Conservation (phyloP, 495 filamentous ascomycete species). For the Symbiotaphrina buchneri region DNA sequence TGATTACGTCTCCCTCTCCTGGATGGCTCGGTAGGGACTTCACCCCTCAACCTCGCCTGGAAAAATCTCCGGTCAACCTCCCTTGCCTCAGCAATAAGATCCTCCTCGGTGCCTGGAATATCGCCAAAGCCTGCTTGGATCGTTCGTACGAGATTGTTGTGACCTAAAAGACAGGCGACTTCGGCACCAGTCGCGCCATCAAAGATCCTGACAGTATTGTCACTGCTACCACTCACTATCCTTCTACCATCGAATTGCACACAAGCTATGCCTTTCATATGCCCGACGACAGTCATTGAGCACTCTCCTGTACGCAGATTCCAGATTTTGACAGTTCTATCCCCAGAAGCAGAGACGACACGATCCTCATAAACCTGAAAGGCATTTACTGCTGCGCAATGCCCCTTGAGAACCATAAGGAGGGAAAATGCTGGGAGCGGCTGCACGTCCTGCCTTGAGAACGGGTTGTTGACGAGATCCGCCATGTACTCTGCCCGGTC, state of each 20-base stretch:
- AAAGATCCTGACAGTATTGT: slow-evolving; percentile 87
- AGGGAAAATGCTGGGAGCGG: slow-evolving; percentile 41
- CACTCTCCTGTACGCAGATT: slow-evolving; percentile 61
- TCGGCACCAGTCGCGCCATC: slow-evolving; percentile 67
- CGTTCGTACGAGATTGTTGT: slow-evolving; percentile 69
- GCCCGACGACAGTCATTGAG: slow-evolving; percentile 55
- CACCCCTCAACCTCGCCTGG: slow-evolving; percentile 40
- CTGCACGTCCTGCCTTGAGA: slow-evolving; percentile 24
- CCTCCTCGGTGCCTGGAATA: slow-evolving; percentile 52
- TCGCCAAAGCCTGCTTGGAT: slow-evolving; percentile 89
- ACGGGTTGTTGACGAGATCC: slow-evolving; percentile 21
- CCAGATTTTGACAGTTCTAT: slow-evolving; percentile 84
- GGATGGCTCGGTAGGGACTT: slow-evolving; percentile 14
- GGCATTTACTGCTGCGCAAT: slow-evolving; percentile 84
- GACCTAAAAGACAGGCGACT: slow-evolving; percentile 64
- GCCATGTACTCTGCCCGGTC: slow-evolving; percentile 18
- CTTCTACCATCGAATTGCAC: slow-evolving; percentile 94
- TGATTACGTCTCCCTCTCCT: slow-evolving; percentile 20
- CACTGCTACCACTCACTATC: slow-evolving; percentile 87
- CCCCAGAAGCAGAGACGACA: slow-evolving; percentile 85
- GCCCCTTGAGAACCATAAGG: slow-evolving; percentile 57
- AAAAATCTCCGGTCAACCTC: slow-evolving; percentile 51
- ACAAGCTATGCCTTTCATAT: slow-evolving; percentile 91
- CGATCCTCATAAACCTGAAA: slow-evolving; percentile 74
- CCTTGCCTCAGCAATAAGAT: slow-evolving; percentile 44